Base-by-base conservation (phyloP, 1,139 yeast species). In the Nakaseomyces sp. region DNA sequence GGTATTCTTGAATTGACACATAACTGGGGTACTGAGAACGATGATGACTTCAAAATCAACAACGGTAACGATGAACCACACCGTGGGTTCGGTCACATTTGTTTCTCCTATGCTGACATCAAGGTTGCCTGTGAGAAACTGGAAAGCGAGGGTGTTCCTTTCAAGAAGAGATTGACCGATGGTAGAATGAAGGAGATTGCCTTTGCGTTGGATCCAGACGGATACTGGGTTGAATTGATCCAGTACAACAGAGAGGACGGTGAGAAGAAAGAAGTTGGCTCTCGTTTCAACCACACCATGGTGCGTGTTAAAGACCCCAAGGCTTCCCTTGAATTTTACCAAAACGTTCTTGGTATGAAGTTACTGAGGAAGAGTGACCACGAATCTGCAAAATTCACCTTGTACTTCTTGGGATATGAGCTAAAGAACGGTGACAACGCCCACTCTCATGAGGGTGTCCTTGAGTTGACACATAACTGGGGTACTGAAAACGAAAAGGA, bases 141-240 rank as follows among this genome's bases (percentile, higher is more conserved):
- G 45, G 70, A 79, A 48, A 70, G 67, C 31, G 51, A 56, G 15
- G 84, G 81, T 4, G 96, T 84, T 45, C 63, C 66, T 44, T 91
- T 91, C 70, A 79, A 88, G 67, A 91, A 91, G 73, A 83, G 73
- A 58, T 70, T 88, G 55, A 63, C 76, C 38, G 97, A 91, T 58
- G 98, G 98, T 20, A 79, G 96, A 66, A 95, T 86, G 66, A 82
- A 80, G 65, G 73, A 87, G 62, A 88, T 91, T 68, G 97, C 97
- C 0, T 91, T 91, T 66, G 95, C 81, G 2, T 75, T 88, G 54
- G 98, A 91, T 60, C 96, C 97, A 4, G 91, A 91, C 66, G 93
- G 93, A 53, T 91, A 91, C 69, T 91, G 98, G 98, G 75, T 91
- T 56, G 98, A 91, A 70, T 70, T 91, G 58, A 76, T 89, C 54